phyloP scores from a whole-genome alignment of 345 rosid species.

The Melaleuca quinquenervia region DNA sequence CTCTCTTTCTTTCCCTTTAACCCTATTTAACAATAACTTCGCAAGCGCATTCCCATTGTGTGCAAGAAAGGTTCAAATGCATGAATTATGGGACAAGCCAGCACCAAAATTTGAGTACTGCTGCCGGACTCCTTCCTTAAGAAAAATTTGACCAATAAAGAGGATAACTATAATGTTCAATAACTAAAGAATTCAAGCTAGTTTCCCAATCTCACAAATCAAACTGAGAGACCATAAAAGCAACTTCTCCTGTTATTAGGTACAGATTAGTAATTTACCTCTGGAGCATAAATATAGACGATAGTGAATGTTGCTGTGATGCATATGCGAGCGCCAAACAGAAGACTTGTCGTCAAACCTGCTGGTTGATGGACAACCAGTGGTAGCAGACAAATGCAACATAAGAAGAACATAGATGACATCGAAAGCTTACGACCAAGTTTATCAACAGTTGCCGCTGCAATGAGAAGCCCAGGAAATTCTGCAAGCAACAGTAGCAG shows the following conservation, averaged over 20 bases:
- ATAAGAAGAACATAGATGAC: conserved; percentile 63
- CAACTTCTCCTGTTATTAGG: not conserved
- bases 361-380: conserved; percentile 50
- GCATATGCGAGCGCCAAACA: conserved; percentile 83
- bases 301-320: conserved; percentile 68
- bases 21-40: not conserved
- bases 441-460: conserved; percentile 71
- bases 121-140: not conserved
- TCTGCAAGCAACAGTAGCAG: conserved; percentile 25
- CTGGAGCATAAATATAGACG: conserved; percentile 78
- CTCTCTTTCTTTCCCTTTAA: not conserved
- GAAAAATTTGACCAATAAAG: not conserved
- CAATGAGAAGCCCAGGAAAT: conserved; percentile 74
- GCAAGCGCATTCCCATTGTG: not conserved
- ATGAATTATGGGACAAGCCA: not conserved
- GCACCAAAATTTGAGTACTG: not conserved
- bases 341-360: conserved; percentile 52
- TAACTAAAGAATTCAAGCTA: not conserved
- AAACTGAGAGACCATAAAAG: not conserved
- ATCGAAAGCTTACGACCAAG: conserved; percentile 77
- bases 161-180: not conserved
- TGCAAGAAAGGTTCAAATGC: not conserved
- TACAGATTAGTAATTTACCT: conserved; percentile 25
- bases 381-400: conserved; percentile 71
- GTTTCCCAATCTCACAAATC: not conserved